A percentile compares a stretch with the other conserved stretches of the same genome.
Evolutionary conservation across 1,284 basidiomycete species (phyloP).

Genomic region (Sanguinoderma infundibulare): DNA sequence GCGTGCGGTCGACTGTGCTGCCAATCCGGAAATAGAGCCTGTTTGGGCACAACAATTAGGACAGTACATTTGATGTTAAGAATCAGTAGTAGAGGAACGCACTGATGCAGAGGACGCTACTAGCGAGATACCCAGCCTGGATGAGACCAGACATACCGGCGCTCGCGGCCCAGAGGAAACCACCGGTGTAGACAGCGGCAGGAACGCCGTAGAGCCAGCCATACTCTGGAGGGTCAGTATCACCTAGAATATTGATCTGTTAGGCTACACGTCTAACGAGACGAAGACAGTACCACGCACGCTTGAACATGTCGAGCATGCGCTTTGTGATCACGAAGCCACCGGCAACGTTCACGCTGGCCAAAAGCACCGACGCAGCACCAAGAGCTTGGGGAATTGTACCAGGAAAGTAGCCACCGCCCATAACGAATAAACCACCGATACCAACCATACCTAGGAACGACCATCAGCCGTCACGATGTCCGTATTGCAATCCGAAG

Average conservation of each 20-base stretch:
- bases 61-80: not conserved
- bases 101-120: conserved; percentile 84
- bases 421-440: conserved; percentile 88
- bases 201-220: conserved; percentile 81
- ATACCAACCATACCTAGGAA: conserved; percentile 73
- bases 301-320: conserved; percentile 91
- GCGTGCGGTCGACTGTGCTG: conserved; percentile 78
- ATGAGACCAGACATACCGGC: conserved; percentile 86
- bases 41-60: not conserved
- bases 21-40: conserved; percentile 77
- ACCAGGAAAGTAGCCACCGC: conserved; percentile 81
- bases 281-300: conserved; percentile 43
- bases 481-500: not conserved
- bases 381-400: conserved; percentile 81
- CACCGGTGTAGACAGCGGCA: conserved; percentile 79
- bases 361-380: conserved; percentile 79
- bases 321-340: conserved; percentile 86
- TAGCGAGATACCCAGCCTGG: conserved; percentile 83
- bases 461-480: not conserved
- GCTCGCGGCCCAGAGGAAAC: conserved; percentile 78
- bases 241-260: conserved; percentile 46
- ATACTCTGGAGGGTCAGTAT: conserved; percentile 85
- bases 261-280: not conserved
- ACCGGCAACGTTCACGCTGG: conserved; percentile 84
- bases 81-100: conserved; percentile 23